Evolutionary conservation across 2,329 filamentous ascomycete species (phyloP).

Genomic region (Fusarium cyanostomum): DNA sequence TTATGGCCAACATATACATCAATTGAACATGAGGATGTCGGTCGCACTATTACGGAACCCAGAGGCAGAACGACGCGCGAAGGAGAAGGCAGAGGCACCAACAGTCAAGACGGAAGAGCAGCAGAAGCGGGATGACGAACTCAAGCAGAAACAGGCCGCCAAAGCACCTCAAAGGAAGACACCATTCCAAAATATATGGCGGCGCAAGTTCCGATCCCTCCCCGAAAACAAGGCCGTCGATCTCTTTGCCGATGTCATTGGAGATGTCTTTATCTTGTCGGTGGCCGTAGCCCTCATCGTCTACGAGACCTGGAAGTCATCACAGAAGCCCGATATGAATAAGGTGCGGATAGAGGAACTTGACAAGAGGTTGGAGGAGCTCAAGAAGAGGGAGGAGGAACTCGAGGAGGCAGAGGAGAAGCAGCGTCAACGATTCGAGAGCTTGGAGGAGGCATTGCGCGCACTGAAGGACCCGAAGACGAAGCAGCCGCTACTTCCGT

Average conservation of each 20-base stretch:
- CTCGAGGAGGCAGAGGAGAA: conserved; percentile 57
- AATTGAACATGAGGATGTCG: conserved; percentile 72
- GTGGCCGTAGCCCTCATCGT: conserved; percentile 67
- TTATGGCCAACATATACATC: conserved; percentile 72
- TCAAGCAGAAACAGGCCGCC: conserved; percentile 51
- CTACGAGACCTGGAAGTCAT: conserved; percentile 68
- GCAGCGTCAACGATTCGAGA: conserved; percentile 58
- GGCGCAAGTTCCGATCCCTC: conserved; percentile 68
- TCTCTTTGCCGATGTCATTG: conserved; percentile 72
- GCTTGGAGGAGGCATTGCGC: conserved; percentile 64
- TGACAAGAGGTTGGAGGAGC: conserved; percentile 57
- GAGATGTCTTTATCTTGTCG: conserved; percentile 69
- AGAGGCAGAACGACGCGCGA: conserved; percentile 66
- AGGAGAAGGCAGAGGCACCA: conserved; percentile 69
- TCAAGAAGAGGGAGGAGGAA: conserved; percentile 61
- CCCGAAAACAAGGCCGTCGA: conserved; percentile 73
- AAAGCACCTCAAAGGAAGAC: conserved; percentile 40
- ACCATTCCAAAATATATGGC: conserved; percentile 65
- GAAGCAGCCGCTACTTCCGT: conserved; percentile 62
- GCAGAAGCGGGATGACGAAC: conserved; percentile 61
- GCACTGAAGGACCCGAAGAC: conserved; percentile 65
- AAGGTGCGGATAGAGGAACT: conserved; percentile 63
- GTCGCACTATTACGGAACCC: conserved; percentile 67
- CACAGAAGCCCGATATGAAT: conserved; percentile 69
- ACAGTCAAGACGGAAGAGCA: conserved; percentile 74